Percentiles rank a stretch among this genome's conserved stretches.
Evolutionary conservation across 2,329 filamentous ascomycete species (phyloP).

Genomic region (Claviceps humidiphila): DNA sequence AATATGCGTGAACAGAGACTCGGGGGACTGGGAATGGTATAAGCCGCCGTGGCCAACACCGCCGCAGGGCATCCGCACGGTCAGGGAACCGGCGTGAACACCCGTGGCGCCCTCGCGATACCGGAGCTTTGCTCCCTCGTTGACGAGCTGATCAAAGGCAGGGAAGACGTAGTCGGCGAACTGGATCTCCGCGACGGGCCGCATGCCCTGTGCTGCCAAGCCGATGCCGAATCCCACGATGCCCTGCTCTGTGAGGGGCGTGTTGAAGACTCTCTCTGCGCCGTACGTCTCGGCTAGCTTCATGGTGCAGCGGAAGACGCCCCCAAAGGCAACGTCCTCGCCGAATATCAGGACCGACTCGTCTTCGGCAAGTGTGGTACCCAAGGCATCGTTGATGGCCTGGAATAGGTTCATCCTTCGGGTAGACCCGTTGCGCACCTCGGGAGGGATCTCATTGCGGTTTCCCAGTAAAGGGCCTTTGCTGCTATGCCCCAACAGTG

Average conservation of each 20-base stretch:
- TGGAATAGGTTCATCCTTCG: conserved; percentile 90
- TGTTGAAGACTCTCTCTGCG: conserved; percentile 86
- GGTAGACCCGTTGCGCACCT: conserved; percentile 54
- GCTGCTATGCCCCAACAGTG: conserved; percentile 68
- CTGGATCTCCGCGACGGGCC: conserved; percentile 85
- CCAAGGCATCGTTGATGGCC: conserved; percentile 80
- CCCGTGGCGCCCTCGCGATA: conserved; percentile 54
- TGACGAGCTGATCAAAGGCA: conserved; percentile 87
- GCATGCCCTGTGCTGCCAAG: conserved; percentile 79
- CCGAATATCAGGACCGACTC: conserved; percentile 85
- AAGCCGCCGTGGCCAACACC: conserved; percentile 80
- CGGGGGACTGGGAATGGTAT: conserved; percentile 82
- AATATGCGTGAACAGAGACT: conserved; percentile 77
- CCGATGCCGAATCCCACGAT: conserved; percentile 91
- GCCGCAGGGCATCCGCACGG: conserved; percentile 81
- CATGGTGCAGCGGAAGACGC: conserved; percentile 91
- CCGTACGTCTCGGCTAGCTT: conserved; percentile 81
- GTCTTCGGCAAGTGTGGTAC: conserved; percentile 68
- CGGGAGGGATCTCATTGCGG: conserved; percentile 56
- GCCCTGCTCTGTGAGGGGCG: conserved; percentile 84
- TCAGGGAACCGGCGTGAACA: conserved; percentile 59
- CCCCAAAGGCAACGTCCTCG: conserved; percentile 93
- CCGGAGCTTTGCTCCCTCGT: conserved; percentile 79
- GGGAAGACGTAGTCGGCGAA: conserved; percentile 93
- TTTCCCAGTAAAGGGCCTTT: conserved; percentile 47